A percentile compares a stretch with the other conserved stretches of the same genome.
Conservation (phyloP, 2,329 filamentous ascomycete species). For the Colletotrichum navitas region DNA sequence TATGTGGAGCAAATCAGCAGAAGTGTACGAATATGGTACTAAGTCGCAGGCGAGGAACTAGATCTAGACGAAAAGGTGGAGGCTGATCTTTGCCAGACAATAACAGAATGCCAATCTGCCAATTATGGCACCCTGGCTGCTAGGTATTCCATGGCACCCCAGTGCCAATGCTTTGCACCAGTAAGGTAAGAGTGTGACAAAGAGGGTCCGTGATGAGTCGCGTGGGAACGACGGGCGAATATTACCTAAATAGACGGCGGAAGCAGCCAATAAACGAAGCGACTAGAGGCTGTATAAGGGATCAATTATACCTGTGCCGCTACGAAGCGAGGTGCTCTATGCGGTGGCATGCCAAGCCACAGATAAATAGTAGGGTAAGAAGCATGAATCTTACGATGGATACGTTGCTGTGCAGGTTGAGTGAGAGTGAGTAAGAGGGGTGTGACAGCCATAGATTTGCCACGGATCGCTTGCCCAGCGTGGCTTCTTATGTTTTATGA, state of each 20-base stretch:
- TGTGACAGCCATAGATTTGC: neutral
- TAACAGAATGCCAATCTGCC: conserved; percentile 7
- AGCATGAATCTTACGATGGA: neutral
- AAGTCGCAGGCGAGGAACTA: neutral
- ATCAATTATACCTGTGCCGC: conserved; percentile 18
- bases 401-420: neutral
- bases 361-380: neutral
- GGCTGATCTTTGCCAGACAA: neutral
- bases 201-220: conserved; percentile 12
- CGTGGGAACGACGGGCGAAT: conserved; percentile 31
- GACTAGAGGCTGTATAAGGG: conserved; percentile 27
- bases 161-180: neutral
- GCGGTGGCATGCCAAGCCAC: neutral
- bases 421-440: neutral
- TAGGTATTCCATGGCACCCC: neutral
- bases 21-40: neutral
- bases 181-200: conserved; percentile 11
- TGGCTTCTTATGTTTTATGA: neutral
- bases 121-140: neutral
- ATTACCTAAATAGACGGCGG: conserved; percentile 24
- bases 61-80: conserved; percentile 4
- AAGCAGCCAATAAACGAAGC: conserved; percentile 23
- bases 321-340: neutral
- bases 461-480: neutral
- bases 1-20: neutral